These are phyloP conservation scores for Trametes elegans DNA, from an alignment of 768 basidiomycete genomes.

Conservation along the genomic window DNA sequence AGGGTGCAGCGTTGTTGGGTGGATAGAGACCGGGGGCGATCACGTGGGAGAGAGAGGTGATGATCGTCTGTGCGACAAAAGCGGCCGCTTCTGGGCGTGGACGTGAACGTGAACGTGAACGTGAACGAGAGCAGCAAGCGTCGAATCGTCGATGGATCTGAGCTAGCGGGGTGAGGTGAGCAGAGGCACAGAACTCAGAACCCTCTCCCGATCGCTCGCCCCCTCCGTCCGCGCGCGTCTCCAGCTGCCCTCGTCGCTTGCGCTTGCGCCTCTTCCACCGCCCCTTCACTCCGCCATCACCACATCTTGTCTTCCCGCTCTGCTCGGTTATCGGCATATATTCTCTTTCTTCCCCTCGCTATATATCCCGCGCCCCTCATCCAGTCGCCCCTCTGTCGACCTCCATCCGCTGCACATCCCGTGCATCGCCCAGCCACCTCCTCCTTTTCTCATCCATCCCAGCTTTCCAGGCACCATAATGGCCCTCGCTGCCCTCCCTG, in stretches of 20 bases:
- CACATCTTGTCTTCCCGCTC: not conserved
- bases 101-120: not conserved
- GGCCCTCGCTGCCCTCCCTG: constrained; percentile 50
- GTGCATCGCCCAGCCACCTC: not conserved
- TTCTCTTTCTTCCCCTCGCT: not conserved
- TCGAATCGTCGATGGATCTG: too few species aligned
- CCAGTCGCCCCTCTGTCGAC: not conserved
- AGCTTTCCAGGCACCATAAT: constrained; percentile 29
- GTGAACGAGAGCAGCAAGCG: too few species aligned
- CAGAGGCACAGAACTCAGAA: constrained; percentile 1
- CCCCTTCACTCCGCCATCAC: not conserved
- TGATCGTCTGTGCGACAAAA: constrained; percentile 13
- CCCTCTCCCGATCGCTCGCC: too few species aligned
- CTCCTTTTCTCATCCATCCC: constrained; percentile 3
- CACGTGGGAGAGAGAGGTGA: constrained; percentile 5
- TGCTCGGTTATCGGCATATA: too few species aligned
- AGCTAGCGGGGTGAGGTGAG: too few species aligned
- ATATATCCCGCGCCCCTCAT: not conserved
- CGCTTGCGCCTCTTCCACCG: not conserved
- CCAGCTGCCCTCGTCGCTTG: too few species aligned
- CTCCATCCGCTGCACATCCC: not conserved
- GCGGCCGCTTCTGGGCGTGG: not conserved
- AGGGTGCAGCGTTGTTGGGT: not conserved
- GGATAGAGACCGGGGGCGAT: constrained; percentile 6
- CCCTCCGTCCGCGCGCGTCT: too few species aligned